Base-by-base conservation (phyloP, 371 early-diverging fungal species). In the Mucor velutinosus region DNA sequence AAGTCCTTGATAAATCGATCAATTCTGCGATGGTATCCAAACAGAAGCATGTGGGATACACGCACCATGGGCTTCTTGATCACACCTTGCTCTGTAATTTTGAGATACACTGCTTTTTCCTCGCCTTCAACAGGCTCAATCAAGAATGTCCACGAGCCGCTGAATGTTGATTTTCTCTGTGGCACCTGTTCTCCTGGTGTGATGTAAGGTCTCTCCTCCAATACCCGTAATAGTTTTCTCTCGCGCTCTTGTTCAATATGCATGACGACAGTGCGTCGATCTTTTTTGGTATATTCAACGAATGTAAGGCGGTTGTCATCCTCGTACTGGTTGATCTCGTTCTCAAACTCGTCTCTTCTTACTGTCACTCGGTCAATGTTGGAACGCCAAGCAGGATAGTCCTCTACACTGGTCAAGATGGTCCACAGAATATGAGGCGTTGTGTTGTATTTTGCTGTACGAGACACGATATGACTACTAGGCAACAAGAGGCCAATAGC, bases 1-100 rank as follows among this genome's bases (percentile, higher is more conserved):
- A 83, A 64, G 43, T 83, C 83, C 23, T 79, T 76, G 45, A 83
- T 49, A 56, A 80, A 83, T 12, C 77, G 67, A 64, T 83, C 83
- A 23, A 83, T 78, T 30, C 79, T 76, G 17, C 75, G 75, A 58
- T 80, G 70, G 56, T 76, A 76, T 4, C 83, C 83, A 70, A 80
- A 78, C 10, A 83, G 39, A 15, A 80, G 60, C 68, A 74, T 66
- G 58, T 77, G 62, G 10, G 71, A 70, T 7, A 77, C 71, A 23
- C 83, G 64, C 6, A 79, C 73, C 70, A 83, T 65, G 8, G 83
- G 83, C 56, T 76, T 73, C 51, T 77, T 73, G 39, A 83, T 77
- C 1, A 77, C 73, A 12, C 83, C 83, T 47, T 79, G 79, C 39
- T 83, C 77, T 10, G 83, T 80, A 19, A 83, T 77, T 37, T 75